These are phyloP conservation scores for Nemania sp. DNA, from an alignment of 2,329 filamentous ascomycete species.

Conservation along the genomic window DNA sequence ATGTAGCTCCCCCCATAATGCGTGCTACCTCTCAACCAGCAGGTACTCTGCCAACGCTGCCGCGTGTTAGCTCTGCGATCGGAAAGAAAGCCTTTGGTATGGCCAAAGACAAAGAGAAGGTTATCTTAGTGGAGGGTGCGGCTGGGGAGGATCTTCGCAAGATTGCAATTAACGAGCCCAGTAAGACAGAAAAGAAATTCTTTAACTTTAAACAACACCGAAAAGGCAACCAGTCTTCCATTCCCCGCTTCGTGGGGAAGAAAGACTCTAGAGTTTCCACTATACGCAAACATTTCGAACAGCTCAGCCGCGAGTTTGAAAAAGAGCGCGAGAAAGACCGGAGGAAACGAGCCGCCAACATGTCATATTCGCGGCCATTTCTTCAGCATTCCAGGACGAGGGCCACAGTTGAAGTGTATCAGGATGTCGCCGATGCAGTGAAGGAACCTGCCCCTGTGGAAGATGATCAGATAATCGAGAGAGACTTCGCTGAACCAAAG, in stretches of 20 bases:
- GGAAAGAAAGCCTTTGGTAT: conserved; percentile 45
- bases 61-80: conserved; percentile 50
- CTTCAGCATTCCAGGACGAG: conserved; percentile 87
- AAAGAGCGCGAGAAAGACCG: conserved; percentile 88
- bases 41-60: conserved; percentile 43
- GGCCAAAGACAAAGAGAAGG: conserved; percentile 37
- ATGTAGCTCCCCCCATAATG: conserved; percentile 55
- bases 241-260: conserved; percentile 82
- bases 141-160: conserved; percentile 40
- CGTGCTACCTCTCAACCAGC: conserved; percentile 58
- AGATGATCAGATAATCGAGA: conserved; percentile 56
- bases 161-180: conserved; percentile 43
- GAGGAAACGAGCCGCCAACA: conserved; percentile 76
- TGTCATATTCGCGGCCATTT: conserved; percentile 76
- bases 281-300: conserved; percentile 94
- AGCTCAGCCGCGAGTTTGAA: conserved; percentile 93
- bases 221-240: conserved; percentile 70
- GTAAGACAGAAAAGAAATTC: conserved; percentile 72
- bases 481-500: conserved; percentile 41
- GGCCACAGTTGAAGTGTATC: conserved; percentile 94
- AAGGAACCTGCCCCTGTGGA: conserved; percentile 72
- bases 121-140: conserved; percentile 30
- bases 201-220: conserved; percentile 64
- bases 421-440: conserved; percentile 89
- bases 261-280: conserved; percentile 81